Percentiles rank a stretch among this genome's conserved stretches.
Evolutionary conservation across 306 rosid species (phyloP).

Genomic region (Vigna nakashimae): DNA sequence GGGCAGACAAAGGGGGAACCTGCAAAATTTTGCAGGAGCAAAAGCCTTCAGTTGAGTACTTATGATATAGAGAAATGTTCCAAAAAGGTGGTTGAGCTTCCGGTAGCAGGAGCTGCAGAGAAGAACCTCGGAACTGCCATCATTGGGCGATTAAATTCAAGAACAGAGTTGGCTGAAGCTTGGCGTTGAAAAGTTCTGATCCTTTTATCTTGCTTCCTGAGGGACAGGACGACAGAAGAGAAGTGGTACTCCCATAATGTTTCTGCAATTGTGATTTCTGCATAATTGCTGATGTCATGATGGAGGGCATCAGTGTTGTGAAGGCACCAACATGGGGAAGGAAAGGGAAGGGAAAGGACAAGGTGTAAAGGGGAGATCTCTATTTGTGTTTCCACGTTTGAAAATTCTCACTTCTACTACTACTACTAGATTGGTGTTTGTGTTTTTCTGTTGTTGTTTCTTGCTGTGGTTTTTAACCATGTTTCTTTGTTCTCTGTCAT

Average conservation of each 20-base stretch:
- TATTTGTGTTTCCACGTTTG: slow-evolving; percentile 42
- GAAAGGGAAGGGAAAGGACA: slow-evolving; percentile 24
- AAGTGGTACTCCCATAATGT: slow-evolving; percentile 9
- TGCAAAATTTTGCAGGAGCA: slow-evolving; percentile 53
- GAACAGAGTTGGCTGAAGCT: slow-evolving; percentile 82
- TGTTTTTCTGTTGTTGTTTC: slow-evolving; percentile 52
- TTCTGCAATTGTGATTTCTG: slow-evolving; percentile 31
- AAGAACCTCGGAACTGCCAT: slow-evolving; percentile 65
- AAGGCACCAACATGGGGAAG: neutral
- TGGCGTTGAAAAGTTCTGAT: slow-evolving; percentile 81
- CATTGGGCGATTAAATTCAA: slow-evolving; percentile 71
- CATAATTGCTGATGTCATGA: slow-evolving; percentile 36
- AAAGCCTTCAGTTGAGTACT: slow-evolving; percentile 56
- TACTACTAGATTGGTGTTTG: slow-evolving; percentile 45
- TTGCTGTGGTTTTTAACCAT: slow-evolving; percentile 43
- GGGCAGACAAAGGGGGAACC: slow-evolving; percentile 47
- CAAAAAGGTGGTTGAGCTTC: slow-evolving; percentile 55
- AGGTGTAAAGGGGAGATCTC: slow-evolving; percentile 43
- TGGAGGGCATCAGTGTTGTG: slow-evolving; percentile 30
- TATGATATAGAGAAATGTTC: slow-evolving; percentile 51
- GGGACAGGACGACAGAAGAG: slow-evolving; percentile 25
- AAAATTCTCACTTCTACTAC: slow-evolving; percentile 40
- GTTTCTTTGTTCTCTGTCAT: slow-evolving; percentile 45
- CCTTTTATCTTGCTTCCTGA: slow-evolving; percentile 8
- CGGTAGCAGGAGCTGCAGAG: slow-evolving; percentile 54